Conservation (phyloP, 225 moss, liverwort and hornwort species). For the Sphagnum contortum region DNA sequence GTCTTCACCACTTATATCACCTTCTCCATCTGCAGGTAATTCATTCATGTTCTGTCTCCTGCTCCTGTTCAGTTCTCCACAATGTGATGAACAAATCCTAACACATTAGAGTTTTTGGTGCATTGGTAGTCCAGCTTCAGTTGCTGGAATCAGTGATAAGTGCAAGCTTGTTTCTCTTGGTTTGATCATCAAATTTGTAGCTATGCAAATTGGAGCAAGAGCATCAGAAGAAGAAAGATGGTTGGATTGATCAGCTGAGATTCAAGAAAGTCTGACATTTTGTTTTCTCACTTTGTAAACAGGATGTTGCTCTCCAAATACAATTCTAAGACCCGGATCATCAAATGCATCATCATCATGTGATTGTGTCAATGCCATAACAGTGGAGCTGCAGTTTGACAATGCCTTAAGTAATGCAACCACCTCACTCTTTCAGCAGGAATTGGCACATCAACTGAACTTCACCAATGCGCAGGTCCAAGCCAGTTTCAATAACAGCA, state of each 20-base stretch:
- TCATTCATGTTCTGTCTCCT: conserved; percentile 3
- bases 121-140: conserved; percentile 16
- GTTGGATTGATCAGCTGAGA: neutral
- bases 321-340: too few species aligned
- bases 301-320: too few species aligned
- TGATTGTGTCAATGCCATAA: too few species aligned
- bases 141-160: conserved; percentile 22
- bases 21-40: neutral
- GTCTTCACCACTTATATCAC: conserved; percentile 6
- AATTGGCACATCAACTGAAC: conserved; percentile 33
- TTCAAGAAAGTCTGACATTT: too few species aligned
- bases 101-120: too few species aligned
- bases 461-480: conserved; percentile 27
- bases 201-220: too few species aligned
- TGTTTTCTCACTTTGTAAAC: too few species aligned
- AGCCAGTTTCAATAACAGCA: conserved; percentile 41
- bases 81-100: too few species aligned
- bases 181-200: too few species aligned
- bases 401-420: conserved; percentile 38
- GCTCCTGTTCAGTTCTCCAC: conserved; percentile 14
- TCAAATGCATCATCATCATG: too few species aligned
- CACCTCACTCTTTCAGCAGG: conserved; percentile 50
- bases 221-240: too few species aligned
- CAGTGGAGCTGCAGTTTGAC: conserved; percentile 50
- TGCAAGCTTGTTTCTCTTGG: conserved; percentile 32